These are phyloP conservation scores for Fagopyrum homotropicum DNA, from an alignment of 148 eudicot species.

Conservation along the genomic window DNA sequence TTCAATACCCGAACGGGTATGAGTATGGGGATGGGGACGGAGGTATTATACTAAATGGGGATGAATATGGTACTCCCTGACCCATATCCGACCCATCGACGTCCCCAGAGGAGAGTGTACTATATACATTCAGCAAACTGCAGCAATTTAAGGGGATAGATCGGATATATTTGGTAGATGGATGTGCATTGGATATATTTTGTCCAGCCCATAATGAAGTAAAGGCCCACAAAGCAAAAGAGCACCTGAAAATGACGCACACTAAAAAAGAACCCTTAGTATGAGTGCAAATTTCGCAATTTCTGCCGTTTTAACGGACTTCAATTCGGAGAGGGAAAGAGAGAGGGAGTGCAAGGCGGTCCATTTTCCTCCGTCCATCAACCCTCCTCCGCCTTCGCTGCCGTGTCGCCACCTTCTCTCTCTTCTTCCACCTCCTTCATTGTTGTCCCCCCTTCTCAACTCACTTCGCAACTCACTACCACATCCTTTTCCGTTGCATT, in stretches of 20 bases:
- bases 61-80: no score
- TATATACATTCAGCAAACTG: no score
- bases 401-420: constrained; percentile 1
- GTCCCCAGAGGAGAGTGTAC: no score
- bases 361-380: not conserved
- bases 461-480: not conserved
- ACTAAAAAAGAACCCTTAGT: not conserved
- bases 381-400: not conserved
- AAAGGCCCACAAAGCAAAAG: not conserved
- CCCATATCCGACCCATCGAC: no score
- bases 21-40: no score
- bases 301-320: constrained; percentile 3
- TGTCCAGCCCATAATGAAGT: not conserved
- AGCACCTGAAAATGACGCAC: not conserved
- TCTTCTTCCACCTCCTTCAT: constrained; percentile 4
- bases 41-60: no score
- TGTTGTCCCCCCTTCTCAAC: not conserved
- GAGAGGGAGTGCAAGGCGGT: constrained; percentile 9
- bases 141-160: no score
- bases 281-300: not conserved
- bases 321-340: constrained; percentile 6
- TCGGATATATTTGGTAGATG: no score
- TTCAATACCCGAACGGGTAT: no score
- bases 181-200: not conserved
- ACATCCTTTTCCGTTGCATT: not conserved